Percentiles rank a stretch among this genome's conserved stretches.
Conservation (phyloP, 371 early-diverging fungal species). For the Mortierella sp. region DNA sequence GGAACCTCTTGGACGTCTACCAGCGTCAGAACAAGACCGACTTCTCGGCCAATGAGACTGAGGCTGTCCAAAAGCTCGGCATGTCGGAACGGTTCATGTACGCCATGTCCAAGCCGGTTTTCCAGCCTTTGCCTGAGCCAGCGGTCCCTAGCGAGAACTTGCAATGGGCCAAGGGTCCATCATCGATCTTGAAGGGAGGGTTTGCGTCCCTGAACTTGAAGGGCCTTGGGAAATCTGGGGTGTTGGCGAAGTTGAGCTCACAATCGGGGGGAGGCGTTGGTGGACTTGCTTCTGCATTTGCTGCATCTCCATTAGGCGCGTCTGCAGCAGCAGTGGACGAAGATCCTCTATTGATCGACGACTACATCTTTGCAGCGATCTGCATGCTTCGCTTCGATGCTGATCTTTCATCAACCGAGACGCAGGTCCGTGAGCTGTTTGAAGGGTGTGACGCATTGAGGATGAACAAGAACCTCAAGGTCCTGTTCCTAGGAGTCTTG, state of each 20-base stretch:
- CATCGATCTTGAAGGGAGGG: conserved; percentile 23
- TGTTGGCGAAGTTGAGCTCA: conserved; percentile 16
- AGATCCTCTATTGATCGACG: conserved; percentile 37
- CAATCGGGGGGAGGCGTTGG: not conserved
- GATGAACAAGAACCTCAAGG: conserved; percentile 41
- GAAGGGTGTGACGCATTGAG: conserved; percentile 47
- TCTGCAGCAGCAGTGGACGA: conserved; percentile 1
- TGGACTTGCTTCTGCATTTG: conserved; percentile 6
- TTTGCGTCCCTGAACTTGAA: conserved; percentile 32
- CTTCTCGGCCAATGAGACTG: conserved; percentile 26
- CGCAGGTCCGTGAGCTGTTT: conserved; percentile 37
- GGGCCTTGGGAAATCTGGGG: conserved; percentile 15
- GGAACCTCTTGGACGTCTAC: conserved; percentile 28
- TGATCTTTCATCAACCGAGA: conserved; percentile 29
- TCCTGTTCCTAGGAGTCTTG: conserved; percentile 42
- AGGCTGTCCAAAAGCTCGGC: conserved; percentile 38
- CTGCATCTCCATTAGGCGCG: not conserved
- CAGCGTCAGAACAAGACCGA: conserved; percentile 38
- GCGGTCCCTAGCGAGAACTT: not conserved
- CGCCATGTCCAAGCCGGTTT: conserved; percentile 38
- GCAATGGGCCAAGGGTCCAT: conserved; percentile 29
- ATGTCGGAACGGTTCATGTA: conserved; percentile 51
- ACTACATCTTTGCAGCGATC: conserved; percentile 45
- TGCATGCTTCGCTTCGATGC: conserved; percentile 46
- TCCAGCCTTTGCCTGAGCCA: conserved; percentile 16